Evolutionary conservation across 2,329 filamentous ascomycete species (phyloP), one percentile per base, ranked within the genome.

Genomic region (Phyllosticta citribraziliensis): DNA sequence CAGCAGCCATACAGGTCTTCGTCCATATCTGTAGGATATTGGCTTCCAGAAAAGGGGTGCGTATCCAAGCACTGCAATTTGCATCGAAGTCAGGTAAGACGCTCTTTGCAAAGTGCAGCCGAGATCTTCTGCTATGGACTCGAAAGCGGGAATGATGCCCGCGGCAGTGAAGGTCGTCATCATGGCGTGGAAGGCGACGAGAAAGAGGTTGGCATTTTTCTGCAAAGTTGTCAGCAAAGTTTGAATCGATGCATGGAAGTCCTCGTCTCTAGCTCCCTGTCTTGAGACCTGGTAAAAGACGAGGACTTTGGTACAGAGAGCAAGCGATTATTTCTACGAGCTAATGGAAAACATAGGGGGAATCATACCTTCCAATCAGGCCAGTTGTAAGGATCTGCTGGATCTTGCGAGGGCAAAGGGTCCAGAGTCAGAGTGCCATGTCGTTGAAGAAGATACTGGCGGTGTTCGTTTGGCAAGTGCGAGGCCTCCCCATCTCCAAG

Each of bases 41-140:
- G 82, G 82, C 50, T 78, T 77, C 82, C 82, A 85, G 65, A 85
- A 76, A 1, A 85, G 70, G 0, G 82, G 82, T 0, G 76, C 79
- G 17, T 72, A 77, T 10, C 82, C 81, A 0, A 84, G 72, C 11
- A 84, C 76, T 5, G 77, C 78, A 56, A 84, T 84, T 61, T 80
- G 77, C n/a, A 83, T 69, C 0, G 80, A 81, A 0, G 79, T 82
- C 14, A 85, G 72, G 65, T 84, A 85, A 2, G 76, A 78, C 0
- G 80, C 74, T 2, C 70, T 70, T 57, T 81, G 80, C 1, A 85
- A 68, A 11, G 73, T 75, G 50, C 79, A 75, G 19, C 70, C 70
- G 1, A 84, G 70, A 54, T 84, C 81, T 30, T 73, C 69, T 1
- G 80, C 75, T 30, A 85, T 84, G 22, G 75, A 72, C 54, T 78